phyloP scores from a whole-genome alignment of 106 monocot genomes.

The Xerophyta viscosa region DNA sequence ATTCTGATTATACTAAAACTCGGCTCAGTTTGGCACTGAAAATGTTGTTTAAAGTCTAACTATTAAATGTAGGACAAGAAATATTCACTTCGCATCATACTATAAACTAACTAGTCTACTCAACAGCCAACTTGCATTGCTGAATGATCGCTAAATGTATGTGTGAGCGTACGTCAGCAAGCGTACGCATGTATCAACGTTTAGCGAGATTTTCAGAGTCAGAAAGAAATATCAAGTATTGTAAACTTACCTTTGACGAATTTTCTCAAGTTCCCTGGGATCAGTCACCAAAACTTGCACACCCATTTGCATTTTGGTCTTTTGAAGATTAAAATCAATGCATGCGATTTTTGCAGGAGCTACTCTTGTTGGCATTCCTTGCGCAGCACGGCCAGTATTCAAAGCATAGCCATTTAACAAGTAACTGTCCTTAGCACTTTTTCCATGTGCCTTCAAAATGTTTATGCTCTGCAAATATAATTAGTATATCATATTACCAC shows the following conservation, averaged over 20 bases:
- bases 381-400: constrained; percentile 94
- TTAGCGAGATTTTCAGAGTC: background rate
- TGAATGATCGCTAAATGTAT: no score
- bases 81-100: no score
- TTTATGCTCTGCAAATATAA: constrained; percentile 90
- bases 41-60: no score
- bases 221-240: background rate
- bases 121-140: no score
- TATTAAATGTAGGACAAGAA: no score
- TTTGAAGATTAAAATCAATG: constrained; percentile 97
- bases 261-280: constrained; percentile 97
- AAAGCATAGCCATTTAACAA: constrained; percentile 95
- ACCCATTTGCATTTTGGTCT: constrained; percentile 99
- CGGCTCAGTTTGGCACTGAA: no score
- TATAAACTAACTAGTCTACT: no score
- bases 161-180: no score
- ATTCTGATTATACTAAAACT: no score
- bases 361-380: constrained; percentile 95
- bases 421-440: constrained; percentile 91
- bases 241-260: constrained; percentile 69
- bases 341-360: constrained; percentile 95
- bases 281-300: constrained; percentile 89
- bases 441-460: constrained; percentile 97
- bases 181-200: no score
- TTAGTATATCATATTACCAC: no score